Evolutionary conservation across 352 stramenopile genomes (phyloP).

Genomic region (Phytophthora cactorum): DNA sequence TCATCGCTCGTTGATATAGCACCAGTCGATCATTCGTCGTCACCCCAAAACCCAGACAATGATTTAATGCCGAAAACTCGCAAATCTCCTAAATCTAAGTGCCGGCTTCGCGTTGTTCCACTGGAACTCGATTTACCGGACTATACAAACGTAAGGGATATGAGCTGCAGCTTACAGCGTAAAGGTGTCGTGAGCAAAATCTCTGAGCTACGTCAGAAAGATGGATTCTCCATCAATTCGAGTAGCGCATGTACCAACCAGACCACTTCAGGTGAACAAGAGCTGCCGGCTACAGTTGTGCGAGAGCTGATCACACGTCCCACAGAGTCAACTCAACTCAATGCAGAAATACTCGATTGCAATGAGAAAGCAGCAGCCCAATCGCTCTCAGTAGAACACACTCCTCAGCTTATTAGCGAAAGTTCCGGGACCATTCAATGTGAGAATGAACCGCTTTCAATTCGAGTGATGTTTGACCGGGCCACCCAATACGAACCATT

Average conservation of each 20-base stretch:
- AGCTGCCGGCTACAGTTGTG: neutral
- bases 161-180: constrained; percentile 1
- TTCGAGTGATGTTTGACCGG: constrained; percentile 6
- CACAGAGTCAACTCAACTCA: neutral
- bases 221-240: neutral
- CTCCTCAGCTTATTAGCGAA: neutral
- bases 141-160: neutral
- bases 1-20: neutral
- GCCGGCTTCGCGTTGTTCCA: constrained; percentile 11
- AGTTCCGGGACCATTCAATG: neutral
- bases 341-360: neutral
- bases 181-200: neutral
- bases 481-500: constrained; percentile 27
- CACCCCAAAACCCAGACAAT: neutral
- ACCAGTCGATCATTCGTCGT: neutral
- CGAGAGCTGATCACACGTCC: neutral
- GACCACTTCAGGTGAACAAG: neutral
- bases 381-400: neutral
- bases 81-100: neutral
- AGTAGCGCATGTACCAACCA: neutral
- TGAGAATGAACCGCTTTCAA: neutral
- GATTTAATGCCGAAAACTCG: neutral
- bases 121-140: constrained; percentile 15
- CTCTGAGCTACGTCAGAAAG: neutral
- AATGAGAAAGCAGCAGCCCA: neutral